Conservation (phyloP, 768 basidiomycete genomes). For the Leucocoprinus birnbaumii region DNA sequence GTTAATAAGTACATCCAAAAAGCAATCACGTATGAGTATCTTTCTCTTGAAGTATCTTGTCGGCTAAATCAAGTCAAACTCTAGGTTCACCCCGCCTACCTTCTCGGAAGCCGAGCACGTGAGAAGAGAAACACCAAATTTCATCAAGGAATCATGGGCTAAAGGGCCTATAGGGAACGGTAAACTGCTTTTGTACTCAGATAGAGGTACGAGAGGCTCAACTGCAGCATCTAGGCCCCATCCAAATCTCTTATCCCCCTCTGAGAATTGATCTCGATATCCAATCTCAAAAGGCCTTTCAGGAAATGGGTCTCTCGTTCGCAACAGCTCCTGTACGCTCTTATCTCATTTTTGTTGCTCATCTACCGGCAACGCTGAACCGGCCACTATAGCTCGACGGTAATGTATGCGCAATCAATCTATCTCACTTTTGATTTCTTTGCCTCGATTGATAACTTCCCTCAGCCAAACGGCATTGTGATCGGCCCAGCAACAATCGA, state of each 20-base stretch:
- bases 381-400: neutral
- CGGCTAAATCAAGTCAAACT: no score
- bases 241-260: neutral
- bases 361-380: neutral
- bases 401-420: neutral
- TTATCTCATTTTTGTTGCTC: neutral
- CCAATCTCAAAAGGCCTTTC: neutral
- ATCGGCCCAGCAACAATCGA: slow-evolving; percentile 11
- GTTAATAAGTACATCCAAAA: no score
- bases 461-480: neutral
- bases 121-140: neutral
- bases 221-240: neutral
- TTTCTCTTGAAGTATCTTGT: no score
- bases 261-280: neutral
- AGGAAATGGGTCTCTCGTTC: neutral
- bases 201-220: no score
- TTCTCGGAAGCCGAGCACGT: neutral
- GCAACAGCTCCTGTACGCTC: neutral
- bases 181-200: no score
- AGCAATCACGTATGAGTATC: no score
- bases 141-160: neutral
- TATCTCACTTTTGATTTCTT: neutral
- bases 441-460: neutral
- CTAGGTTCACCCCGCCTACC: neutral
- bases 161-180: neutral